phyloP scores from a whole-genome alignment of 208 protist species.

The Leishmania braziliensis region DNA sequence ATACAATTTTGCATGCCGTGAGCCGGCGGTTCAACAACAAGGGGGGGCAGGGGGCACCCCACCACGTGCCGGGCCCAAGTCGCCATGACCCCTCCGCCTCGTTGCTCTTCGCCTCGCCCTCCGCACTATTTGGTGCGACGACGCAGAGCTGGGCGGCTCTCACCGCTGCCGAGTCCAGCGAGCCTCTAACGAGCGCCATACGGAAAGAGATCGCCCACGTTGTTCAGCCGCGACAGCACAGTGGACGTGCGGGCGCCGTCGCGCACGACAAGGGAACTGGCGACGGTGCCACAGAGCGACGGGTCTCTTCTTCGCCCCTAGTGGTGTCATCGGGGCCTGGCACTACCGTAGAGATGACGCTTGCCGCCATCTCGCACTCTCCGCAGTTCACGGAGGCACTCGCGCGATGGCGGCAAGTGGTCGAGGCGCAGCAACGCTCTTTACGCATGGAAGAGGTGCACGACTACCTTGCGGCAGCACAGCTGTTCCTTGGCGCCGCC shows the following conservation, averaged over 20 bases:
- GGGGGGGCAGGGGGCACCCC: neutral
- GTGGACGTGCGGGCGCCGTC: neutral
- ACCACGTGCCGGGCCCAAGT: neutral
- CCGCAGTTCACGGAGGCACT: neutral
- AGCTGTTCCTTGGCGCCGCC: constrained; percentile 22
- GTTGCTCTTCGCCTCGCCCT: no score
- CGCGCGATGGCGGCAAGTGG: constrained; percentile 16
- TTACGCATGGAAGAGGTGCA: constrained; percentile 21
- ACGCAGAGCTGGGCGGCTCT: constrained; percentile 11
- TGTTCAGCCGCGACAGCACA: neutral
- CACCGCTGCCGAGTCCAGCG: neutral
- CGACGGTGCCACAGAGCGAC: neutral
- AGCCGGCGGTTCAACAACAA: neutral
- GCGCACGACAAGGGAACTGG: neutral
- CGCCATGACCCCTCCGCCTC: neutral
- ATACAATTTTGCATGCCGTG: neutral
- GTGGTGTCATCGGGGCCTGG: neutral
- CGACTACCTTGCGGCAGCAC: constrained; percentile 14
- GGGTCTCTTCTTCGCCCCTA: neutral
- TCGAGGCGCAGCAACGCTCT: constrained; percentile 13
- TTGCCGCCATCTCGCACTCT: neutral
- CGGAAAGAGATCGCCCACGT: neutral
- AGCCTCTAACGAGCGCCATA: neutral
- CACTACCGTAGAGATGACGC: neutral
- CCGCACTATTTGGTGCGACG: neutral